Percentiles rank a stretch among this genome's conserved stretches.
These are phyloP conservation scores for Parastagonospora nodorum DNA, from an alignment of 2,329 filamentous ascomycete genomes.

Conservation along the genomic window DNA sequence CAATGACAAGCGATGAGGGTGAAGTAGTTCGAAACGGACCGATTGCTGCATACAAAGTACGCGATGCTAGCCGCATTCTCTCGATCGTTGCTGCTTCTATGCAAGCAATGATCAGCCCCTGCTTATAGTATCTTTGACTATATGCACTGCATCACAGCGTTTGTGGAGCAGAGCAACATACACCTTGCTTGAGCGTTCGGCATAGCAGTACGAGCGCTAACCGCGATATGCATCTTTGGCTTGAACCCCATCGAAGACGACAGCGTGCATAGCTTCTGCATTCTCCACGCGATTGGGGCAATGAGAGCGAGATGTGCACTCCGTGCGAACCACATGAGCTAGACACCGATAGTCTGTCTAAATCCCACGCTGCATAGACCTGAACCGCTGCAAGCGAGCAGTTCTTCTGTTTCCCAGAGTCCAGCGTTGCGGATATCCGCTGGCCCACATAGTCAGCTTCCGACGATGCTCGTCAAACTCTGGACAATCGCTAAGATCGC, in stretches of 20 bases:
- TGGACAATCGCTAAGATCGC: too few relatives aligned
- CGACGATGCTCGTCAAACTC: background rate
- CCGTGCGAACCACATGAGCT: background rate
- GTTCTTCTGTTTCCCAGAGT: background rate
- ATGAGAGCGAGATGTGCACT: too few relatives aligned
- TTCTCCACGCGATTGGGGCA: too few relatives aligned
- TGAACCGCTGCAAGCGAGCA: background rate
- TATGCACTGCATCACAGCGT: background rate
- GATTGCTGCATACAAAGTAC: background rate
- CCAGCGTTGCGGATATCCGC: too few relatives aligned
- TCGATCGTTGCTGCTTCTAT: background rate
- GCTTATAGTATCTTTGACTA: background rate
- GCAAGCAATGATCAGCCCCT: background rate
- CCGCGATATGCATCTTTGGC: background rate
- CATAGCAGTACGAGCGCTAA: background rate
- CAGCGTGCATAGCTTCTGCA: too few relatives aligned
- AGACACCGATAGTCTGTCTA: background rate
- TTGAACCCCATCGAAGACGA: too few relatives aligned
- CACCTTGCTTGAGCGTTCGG: too few relatives aligned
- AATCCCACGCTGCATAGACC: background rate
- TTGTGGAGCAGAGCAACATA: background rate
- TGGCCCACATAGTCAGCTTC: background rate
- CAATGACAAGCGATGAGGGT: background rate
- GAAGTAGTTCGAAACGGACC: background rate
- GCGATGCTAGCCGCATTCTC: background rate